Evolutionary conservation across 768 basidiomycete species (phyloP).

Genomic region (Agaricus subrufescens): DNA sequence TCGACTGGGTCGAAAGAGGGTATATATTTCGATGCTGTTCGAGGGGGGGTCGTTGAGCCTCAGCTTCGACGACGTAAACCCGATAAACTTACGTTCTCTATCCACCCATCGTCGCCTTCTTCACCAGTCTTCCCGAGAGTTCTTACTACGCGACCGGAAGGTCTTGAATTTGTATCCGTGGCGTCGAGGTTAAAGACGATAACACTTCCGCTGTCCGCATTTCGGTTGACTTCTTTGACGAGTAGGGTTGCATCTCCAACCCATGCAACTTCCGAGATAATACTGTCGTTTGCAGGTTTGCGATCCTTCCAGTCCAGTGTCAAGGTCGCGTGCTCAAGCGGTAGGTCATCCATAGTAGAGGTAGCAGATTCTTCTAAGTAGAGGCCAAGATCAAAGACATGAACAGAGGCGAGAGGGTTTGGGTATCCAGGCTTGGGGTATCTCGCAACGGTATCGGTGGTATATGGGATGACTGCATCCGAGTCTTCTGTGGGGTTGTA

Average conservation of each 20-base stretch:
- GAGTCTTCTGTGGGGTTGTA: conserved; percentile 83
- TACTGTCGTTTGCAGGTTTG: conserved; percentile 53
- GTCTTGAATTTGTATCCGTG: conserved; percentile 20
- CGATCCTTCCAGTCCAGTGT: conserved; percentile 66
- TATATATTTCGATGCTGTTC: conserved; percentile 58
- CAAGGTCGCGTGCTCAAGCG: conserved; percentile 39
- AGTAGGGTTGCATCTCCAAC: conserved; percentile 70
- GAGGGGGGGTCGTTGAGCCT: not conserved
- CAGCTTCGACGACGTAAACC: not conserved
- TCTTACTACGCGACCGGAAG: conserved; percentile 57
- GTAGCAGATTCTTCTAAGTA: conserved; percentile 34
- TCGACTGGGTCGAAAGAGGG: conserved; percentile 44
- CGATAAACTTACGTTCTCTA: conserved; percentile 62
- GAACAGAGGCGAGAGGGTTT: conserved; percentile 81
- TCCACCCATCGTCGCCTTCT: conserved; percentile 92
- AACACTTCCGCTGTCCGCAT: conserved; percentile 76
- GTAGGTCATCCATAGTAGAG: conserved; percentile 16
- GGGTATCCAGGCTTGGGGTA: conserved; percentile 90
- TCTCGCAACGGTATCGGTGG: conserved; percentile 60
- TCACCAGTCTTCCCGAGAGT: conserved; percentile 80
- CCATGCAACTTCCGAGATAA: conserved; percentile 86
- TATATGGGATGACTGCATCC: conserved; percentile 74
- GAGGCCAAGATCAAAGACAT: conserved; percentile 72
- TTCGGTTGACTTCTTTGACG: conserved; percentile 83
- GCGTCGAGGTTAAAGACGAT: conserved; percentile 62